Percentiles rank a stretch among this genome's conserved stretches.
Evolutionary conservation across 768 basidiomycete genomes (phyloP).

Genomic region (Termitomyces sp.): DNA sequence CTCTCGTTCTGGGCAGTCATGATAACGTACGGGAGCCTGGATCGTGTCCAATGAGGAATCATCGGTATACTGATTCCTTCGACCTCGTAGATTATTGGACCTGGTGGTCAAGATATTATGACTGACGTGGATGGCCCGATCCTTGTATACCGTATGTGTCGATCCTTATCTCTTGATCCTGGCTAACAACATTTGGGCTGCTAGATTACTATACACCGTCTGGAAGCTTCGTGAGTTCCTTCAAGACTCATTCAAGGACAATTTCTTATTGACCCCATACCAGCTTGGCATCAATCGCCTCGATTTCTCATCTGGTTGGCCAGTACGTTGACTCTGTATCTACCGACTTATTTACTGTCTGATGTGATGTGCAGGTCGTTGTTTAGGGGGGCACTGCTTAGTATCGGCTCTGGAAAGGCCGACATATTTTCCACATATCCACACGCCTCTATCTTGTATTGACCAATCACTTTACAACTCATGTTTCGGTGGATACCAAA

Average conservation of each 20-base stretch:
- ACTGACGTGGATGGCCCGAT: slow-evolving; percentile 38
- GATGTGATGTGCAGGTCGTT: not conserved
- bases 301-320: slow-evolving; percentile 46
- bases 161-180: not conserved
- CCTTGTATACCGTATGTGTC: slow-evolving; percentile 42
- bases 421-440: not conserved
- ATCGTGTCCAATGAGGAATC: not conserved
- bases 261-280: not conserved
- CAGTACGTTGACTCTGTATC: slow-evolving; percentile 22
- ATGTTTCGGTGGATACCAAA: not conserved
- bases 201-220: slow-evolving; percentile 46
- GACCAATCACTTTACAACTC: not conserved
- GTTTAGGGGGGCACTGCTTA: not conserved
- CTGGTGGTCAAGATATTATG: slow-evolving; percentile 49
- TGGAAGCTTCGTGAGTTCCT: slow-evolving; percentile 32
- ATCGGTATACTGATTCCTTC: not conserved
- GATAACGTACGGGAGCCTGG: slow-evolving; percentile 25
- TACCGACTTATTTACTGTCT: not conserved
- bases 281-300: slow-evolving; percentile 42
- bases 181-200: not conserved
- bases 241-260: not conserved
- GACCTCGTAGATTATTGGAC: slow-evolving; percentile 36
- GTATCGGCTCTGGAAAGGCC: not conserved
- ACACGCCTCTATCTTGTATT: not conserved
- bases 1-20: slow-evolving; percentile 40